phyloP scores from a whole-genome alignment of 2,329 filamentous ascomycete species.

The Hypocreales sp. region DNA sequence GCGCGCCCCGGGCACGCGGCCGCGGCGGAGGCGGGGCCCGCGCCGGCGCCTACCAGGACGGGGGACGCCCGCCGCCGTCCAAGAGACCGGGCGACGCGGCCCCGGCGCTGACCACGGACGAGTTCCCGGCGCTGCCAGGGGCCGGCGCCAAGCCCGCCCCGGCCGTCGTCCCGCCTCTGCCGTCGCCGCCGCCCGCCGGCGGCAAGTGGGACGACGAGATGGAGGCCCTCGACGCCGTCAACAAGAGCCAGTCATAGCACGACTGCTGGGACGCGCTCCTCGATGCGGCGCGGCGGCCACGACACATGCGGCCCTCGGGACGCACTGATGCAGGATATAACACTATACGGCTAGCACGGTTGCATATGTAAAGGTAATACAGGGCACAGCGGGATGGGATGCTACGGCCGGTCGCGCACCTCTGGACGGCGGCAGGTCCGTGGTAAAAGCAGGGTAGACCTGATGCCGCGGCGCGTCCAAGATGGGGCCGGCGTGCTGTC shows the following conservation, averaged over 20 bases:
- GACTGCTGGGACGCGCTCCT: too few species aligned
- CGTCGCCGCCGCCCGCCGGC: slow-evolving; percentile 14
- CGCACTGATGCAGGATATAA: too few species aligned
- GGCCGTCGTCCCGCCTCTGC: slow-evolving; percentile 7
- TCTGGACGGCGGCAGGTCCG: too few species aligned
- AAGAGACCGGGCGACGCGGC: slow-evolving; percentile 1
- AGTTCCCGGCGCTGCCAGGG: slow-evolving; percentile 23
- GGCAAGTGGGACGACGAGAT: slow-evolving; percentile 44
- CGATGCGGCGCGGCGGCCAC: too few species aligned
- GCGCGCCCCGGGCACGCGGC: slow-evolving; percentile 14
- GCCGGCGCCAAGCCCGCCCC: too few species aligned
- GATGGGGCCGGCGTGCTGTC: too few species aligned
- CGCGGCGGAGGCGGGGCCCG: slow-evolving; percentile 15
- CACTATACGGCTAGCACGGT: neutral
- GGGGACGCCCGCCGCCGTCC: slow-evolving; percentile 5
- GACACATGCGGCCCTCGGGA: too few species aligned
- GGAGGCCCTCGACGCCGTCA: slow-evolving; percentile 29
- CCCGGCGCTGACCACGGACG: slow-evolving; percentile 13
- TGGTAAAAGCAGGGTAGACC: too few species aligned
- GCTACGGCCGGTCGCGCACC: too few species aligned
- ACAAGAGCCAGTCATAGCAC: slow-evolving; percentile 4
- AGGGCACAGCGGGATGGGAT: too few species aligned
- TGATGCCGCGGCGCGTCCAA: too few species aligned
- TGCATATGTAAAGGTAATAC: too few species aligned
- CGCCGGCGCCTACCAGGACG: slow-evolving; percentile 5